phyloP scores from a whole-genome alignment of 2,329 filamentous ascomycete genomes.

The Arachnopeziza araneosa region DNA sequence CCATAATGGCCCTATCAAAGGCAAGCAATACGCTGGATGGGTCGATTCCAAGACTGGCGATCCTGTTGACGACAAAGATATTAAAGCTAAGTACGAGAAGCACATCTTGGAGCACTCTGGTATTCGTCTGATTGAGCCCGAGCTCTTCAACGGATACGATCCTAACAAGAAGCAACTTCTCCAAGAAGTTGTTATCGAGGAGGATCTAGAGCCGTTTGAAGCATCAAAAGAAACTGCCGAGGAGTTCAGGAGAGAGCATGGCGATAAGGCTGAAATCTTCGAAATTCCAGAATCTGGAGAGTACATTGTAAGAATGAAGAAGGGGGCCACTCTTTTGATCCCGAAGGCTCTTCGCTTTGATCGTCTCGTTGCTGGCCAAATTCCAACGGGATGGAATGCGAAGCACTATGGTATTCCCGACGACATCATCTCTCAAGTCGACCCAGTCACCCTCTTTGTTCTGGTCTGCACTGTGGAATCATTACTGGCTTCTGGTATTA shows the following conservation, averaged over 20 bases:
- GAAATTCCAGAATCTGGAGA: constrained; percentile 91
- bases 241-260: constrained; percentile 95
- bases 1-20: constrained; percentile 93
- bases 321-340: constrained; percentile 90
- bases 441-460: constrained; percentile 91
- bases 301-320: constrained; percentile 90
- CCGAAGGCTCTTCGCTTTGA: constrained; percentile 97
- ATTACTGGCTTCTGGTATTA: constrained; percentile 88
- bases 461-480: constrained; percentile 91
- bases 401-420: constrained; percentile 95
- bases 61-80: constrained; percentile 94
- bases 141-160: constrained; percentile 94
- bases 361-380: constrained; percentile 92
- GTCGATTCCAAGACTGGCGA: constrained; percentile 92
- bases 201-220: constrained; percentile 96
- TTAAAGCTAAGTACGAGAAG: constrained; percentile 97
- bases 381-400: constrained; percentile 95
- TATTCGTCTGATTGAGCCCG: constrained; percentile 95
- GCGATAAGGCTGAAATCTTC: constrained; percentile 95
- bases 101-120: constrained; percentile 92
- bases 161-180: constrained; percentile 98
- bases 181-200: constrained; percentile 95
- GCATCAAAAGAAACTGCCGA: constrained; percentile 94
- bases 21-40: constrained; percentile 94
- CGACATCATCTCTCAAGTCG: constrained; percentile 95